A percentile compares a stretch with the other conserved stretches of the same genome.
phyloP scores from a whole-genome alignment of 176 grass and related monocot species.

The Avena atlantica region DNA sequence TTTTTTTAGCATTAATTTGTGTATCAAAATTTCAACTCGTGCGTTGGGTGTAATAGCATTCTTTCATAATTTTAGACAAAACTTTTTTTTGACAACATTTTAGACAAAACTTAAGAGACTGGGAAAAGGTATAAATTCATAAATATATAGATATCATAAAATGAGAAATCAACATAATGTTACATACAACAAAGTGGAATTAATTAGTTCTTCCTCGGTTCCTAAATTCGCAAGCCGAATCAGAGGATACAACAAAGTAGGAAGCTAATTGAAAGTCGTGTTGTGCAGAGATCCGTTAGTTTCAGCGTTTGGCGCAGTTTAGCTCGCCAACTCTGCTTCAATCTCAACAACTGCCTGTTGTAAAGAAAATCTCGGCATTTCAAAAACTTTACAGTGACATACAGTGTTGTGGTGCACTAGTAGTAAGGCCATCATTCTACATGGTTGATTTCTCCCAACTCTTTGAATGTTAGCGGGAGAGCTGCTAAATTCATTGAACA shows the following conservation, averaged over 20 bases:
- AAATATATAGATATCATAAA: neutral
- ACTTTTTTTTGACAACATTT: neutral
- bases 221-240: too few relatives aligned
- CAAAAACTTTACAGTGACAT: neutral
- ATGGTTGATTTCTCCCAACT: neutral
- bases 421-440: neutral
- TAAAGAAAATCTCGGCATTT: neutral
- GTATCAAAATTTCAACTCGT: neutral
- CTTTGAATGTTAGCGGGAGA: too few relatives aligned
- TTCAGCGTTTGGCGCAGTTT: conserved; percentile 21
- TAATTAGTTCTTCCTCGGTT: too few relatives aligned
- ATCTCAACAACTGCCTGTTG: conserved; percentile 2
- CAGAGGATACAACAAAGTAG: too few relatives aligned
- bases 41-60: neutral
- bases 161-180: neutral
- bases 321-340: conserved; percentile 35
- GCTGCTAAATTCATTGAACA: too few relatives aligned
- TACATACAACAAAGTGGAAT: neutral
- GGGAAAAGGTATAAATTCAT: neutral
- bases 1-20: neutral
- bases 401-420: neutral
- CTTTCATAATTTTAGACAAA: neutral
- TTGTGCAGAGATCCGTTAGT: conserved; percentile 38
- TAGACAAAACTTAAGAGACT: neutral
- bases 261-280: neutral